These are phyloP conservation scores for Takashimella koratensis DNA, from an alignment of 1,284 basidiomycete genomes.

Conservation along the genomic window DNA sequence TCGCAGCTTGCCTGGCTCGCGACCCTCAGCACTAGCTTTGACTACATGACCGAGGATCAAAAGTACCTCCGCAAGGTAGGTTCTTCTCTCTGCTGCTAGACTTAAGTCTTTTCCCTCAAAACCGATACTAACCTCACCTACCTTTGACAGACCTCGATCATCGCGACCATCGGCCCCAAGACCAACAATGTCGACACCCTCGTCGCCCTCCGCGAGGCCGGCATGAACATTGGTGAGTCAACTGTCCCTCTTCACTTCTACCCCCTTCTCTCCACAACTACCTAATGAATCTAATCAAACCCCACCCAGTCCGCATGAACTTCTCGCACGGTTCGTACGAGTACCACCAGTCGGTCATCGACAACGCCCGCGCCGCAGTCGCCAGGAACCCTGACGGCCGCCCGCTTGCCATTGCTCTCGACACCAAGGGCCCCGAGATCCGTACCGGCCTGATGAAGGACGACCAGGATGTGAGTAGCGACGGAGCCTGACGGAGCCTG, in stretches of 20 bases:
- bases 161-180: slow-evolving; percentile 96
- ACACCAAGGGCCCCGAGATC: slow-evolving; percentile 99
- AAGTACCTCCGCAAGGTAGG: slow-evolving; percentile 85
- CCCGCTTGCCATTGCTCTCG: slow-evolving; percentile 94
- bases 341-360: slow-evolving; percentile 95
- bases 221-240: slow-evolving; percentile 87
- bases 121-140: too few species aligned
- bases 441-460: slow-evolving; percentile 91
- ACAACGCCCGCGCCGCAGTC: slow-evolving; percentile 85
- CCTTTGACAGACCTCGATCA: slow-evolving; percentile 77
- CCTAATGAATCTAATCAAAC: background rate
- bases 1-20: slow-evolving; percentile 91
- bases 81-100: slow-evolving; percentile 15
- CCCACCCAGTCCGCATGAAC: slow-evolving; percentile 84
- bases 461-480: slow-evolving; percentile 69
- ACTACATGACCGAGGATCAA: slow-evolving; percentile 63
- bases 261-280: background rate
- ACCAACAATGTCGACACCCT: slow-evolving; percentile 85
- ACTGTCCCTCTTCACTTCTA: background rate
- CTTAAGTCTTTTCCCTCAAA: slow-evolving; percentile 6
- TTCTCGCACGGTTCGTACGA: slow-evolving; percentile 96
- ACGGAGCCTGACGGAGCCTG: too few species aligned
- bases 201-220: slow-evolving; percentile 72
- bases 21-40: slow-evolving; percentile 67
- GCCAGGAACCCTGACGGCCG: slow-evolving; percentile 69